Base-by-base conservation (phyloP, 2,329 filamentous ascomycete genomes). In the Myotisia sp. region DNA sequence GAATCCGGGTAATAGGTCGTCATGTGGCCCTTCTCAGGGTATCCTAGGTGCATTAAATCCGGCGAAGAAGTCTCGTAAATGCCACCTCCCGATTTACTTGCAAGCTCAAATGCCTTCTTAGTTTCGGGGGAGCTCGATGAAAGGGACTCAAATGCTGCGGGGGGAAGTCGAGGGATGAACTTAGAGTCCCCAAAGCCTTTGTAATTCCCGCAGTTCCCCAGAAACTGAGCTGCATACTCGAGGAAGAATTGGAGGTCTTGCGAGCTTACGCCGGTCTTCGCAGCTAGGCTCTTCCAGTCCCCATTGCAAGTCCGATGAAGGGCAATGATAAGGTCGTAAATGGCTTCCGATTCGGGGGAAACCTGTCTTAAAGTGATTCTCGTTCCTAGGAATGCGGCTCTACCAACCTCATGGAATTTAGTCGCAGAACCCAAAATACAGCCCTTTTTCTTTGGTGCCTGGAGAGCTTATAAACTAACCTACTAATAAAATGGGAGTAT, bases 401-500 rank as follows among this genome's bases (percentile, higher is more conserved):
- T 85, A 18, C 5, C 13, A n/a, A n/a, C n/a, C n/a, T n/a, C n/a
- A n/a, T n/a, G n/a, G n/a, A n/a, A n/a, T n/a, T n/a, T n/a, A n/a
- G n/a, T n/a, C n/a, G n/a, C n/a, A n/a, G n/a, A 24, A 12, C 6
- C 3, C n/a, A 17, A 12, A 17, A n/a, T 21, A 26, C 16, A 34
- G 22, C 22, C 7, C 2, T 3, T 3, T 9, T 14, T 13, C n/a
- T n/a, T 24, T 8, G 12, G 13, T 12, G 7, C 7, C 14, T n/a
- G 13, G 9, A 16, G 2, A n/a, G 14, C 9, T 13, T n/a, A n/a
- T n/a, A 12, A 18, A 42, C 65, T 47, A 67, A 82, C 79, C 71
- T 74, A 70, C 77, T 83, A 53, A 92, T 82, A 53, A 78, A 85
- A 61, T 94, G 86, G 43, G 86, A 81, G 67, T 94, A 94, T 52